Base-by-base conservation (phyloP, 371 early-diverging fungal genomes). In the Saksenaea vasiformis region DNA sequence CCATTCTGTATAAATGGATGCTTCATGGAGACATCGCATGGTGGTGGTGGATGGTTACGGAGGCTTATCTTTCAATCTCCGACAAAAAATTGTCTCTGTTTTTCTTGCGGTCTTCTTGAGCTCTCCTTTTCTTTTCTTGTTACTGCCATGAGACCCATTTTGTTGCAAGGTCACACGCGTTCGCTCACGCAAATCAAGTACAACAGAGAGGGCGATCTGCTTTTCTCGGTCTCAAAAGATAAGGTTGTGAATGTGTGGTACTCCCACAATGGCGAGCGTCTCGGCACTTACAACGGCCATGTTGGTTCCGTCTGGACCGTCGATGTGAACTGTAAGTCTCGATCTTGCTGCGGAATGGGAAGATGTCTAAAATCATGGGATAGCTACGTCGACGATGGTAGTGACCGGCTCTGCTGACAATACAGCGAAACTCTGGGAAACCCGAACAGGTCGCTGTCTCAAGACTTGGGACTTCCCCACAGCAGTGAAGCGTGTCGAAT, bases 201-300 rank as follows among this genome's bases (percentile, higher is more conserved):
- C 91, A 99, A 99, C 88, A 71, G 87, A 56, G 99, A 99, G 72
- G 99, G 99, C 61, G 99, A 99, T 85, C 85, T 99, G 57, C 83
- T 99, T 65, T 99, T 99, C 85, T 90, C 97, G 3, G 94, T 91
- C 54, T 92, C 96, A 27, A 98, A 98, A 84, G 99, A 99, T 87
- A 91, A 90, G 63, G 87, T 90, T 44, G 91, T 94, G 58, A 93
- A 91, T 69, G 95, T 95, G 56, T 98, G 98, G 96, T 96, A 92
- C 74, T 90, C 97, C 35, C 94, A 96, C 80, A 97, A 96, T 72
- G 99, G 99, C 67, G 97, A 99, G 83, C 90, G 96, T 54, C 83
- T 99, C 19, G 99, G 99, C 53, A 94, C 94, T 35, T 99, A 94
- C 78, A 79, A 91, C 53, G 98, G 98, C 17, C 99, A 99, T 78